These are phyloP conservation scores for Odontarrhena argentea DNA, from an alignment of 345 rosid genomes.

Conservation along the genomic window DNA sequence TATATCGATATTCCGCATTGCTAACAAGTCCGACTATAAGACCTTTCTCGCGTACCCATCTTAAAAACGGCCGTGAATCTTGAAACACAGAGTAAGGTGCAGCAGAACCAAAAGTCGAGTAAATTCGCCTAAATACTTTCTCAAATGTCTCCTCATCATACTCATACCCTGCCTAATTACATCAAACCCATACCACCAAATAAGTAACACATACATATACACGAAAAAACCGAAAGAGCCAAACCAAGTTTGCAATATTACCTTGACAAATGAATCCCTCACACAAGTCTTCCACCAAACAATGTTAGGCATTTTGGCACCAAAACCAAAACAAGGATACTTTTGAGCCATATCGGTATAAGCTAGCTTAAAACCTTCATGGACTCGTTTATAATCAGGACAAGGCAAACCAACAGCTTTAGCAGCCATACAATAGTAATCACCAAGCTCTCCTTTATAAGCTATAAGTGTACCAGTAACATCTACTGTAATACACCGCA, in stretches of 20 bases:
- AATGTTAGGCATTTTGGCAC: slow-evolving; percentile 83
- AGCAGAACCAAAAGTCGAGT: slow-evolving; percentile 91
- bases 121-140: slow-evolving; percentile 80
- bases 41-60: slow-evolving; percentile 78
- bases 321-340: slow-evolving; percentile 89
- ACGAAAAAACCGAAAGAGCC: neutral
- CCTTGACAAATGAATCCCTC: slow-evolving; percentile 78
- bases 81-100: slow-evolving; percentile 82
- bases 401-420: slow-evolving; percentile 89
- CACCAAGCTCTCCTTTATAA: slow-evolving; percentile 98
- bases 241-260: slow-evolving; percentile 32
- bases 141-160: slow-evolving; percentile 91
- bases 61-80: slow-evolving; percentile 79
- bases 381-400: slow-evolving; percentile 90
- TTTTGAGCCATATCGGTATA: slow-evolving; percentile 83
- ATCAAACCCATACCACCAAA: slow-evolving; percentile 17
- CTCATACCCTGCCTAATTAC: slow-evolving; percentile 86
- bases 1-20: slow-evolving; percentile 84
- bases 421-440: slow-evolving; percentile 99
- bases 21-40: slow-evolving; percentile 79
- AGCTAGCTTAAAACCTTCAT: slow-evolving; percentile 89
- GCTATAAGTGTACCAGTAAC: slow-evolving; percentile 97
- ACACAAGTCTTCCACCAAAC: slow-evolving; percentile 96
- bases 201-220: slow-evolving; percentile 8
- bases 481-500: slow-evolving; percentile 88